These are phyloP conservation scores for Neurospora intermedia DNA, from an alignment of 495 filamentous ascomycete species.

Conservation along the genomic window DNA sequence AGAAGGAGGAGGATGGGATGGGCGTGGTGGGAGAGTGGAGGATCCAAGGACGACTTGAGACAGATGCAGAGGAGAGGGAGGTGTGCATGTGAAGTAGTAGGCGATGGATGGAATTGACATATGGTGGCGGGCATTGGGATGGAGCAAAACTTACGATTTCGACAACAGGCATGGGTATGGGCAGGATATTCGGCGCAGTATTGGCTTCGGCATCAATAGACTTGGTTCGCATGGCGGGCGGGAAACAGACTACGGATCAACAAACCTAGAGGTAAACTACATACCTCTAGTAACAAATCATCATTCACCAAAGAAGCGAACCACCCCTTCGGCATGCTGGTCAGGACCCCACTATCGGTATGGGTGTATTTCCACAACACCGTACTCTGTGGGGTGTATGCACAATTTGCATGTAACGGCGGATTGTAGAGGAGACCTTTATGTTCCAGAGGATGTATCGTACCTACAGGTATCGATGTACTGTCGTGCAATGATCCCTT, in stretches of 20 bases:
- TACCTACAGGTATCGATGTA: background rate
- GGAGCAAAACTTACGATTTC: background rate
- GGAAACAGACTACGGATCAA: background rate
- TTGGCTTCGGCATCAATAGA: background rate
- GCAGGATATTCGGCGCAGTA: background rate
- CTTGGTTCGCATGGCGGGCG: background rate
- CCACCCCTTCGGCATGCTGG: background rate
- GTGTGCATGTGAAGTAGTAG: background rate
- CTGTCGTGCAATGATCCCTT: background rate
- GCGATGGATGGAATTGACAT: background rate
- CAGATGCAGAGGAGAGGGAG: background rate
- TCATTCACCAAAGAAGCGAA: background rate
- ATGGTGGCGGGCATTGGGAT: background rate
- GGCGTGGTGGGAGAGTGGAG: constrained; percentile 12
- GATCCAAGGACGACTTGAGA: background rate
- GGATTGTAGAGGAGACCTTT: background rate
- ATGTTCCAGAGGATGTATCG: background rate
- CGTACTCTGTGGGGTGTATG: background rate
- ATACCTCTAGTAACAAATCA: background rate
- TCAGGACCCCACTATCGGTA: background rate
- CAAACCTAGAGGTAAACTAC: no score
- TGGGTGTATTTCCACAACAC: background rate
- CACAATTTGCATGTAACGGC: background rate
- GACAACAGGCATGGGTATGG: background rate
- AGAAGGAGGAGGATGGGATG: constrained; percentile 1